Evolutionary conservation across 805 yeast species (phyloP).

Genomic region (Candida coleopterorum): DNA sequence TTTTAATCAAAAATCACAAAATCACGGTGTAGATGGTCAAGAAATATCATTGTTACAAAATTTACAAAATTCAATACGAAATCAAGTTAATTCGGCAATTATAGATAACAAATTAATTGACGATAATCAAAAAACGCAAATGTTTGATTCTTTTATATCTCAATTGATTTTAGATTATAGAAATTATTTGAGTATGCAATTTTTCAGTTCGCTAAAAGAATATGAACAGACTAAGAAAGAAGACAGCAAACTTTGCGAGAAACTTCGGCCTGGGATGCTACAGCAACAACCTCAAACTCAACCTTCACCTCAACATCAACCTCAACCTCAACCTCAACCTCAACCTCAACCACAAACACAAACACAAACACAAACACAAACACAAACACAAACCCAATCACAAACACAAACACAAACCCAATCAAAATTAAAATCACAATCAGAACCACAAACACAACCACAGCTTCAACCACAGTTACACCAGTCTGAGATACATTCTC

Average conservation of each 20-base stretch:
- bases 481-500: not conserved
- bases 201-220: conserved; percentile 6
- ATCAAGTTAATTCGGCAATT: conserved; percentile 1
- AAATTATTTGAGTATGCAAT: conserved; percentile 6
- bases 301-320: not conserved
- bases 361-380: not conserved
- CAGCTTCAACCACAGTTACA: too few relatives aligned
- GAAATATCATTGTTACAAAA: not conserved
- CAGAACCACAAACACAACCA: not conserved
- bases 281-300: not conserved
- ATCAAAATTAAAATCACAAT: too few relatives aligned
- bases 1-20: not conserved
- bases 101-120: conserved; percentile 9
- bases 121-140: conserved; percentile 10
- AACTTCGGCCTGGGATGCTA: too few relatives aligned
- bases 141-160: conserved; percentile 12
- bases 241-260: too few relatives aligned
- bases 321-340: not conserved
- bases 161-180: conserved; percentile 13
- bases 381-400: too few relatives aligned
- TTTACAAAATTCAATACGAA: conserved; percentile 1
- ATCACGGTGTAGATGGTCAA: not conserved
- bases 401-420: conserved; percentile 7
- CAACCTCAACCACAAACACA: conserved; percentile 6
- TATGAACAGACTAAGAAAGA: conserved; percentile 5